phyloP scores from a whole-genome alignment of 352 stramenopile species.

The Phytopythium boreale region DNA sequence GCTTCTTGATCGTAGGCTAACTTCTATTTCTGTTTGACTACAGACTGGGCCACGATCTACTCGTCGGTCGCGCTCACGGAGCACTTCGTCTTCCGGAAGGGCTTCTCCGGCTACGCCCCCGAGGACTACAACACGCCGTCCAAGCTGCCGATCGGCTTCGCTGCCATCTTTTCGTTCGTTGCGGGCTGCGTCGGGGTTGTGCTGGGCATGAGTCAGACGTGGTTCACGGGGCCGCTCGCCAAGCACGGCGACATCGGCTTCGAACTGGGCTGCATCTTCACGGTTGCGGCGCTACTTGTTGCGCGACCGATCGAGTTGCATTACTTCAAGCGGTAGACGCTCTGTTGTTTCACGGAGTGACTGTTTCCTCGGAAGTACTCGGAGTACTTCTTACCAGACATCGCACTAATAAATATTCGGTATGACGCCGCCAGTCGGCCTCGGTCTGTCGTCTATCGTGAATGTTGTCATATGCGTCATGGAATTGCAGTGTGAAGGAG shows the following conservation, averaged over 20 bases:
- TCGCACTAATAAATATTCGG: too few relatives aligned
- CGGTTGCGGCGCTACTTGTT: too few relatives aligned
- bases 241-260: slow-evolving; percentile 26
- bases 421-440: too few relatives aligned
- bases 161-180: slow-evolving; percentile 35
- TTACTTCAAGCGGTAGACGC: slow-evolving; percentile 27
- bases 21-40: background rate
- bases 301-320: slow-evolving; percentile 27
- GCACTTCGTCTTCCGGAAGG: slow-evolving; percentile 33
- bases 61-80: slow-evolving; percentile 24
- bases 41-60: slow-evolving; percentile 34
- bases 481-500: too few relatives aligned
- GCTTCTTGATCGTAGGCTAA: too few relatives aligned
- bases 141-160: slow-evolving; percentile 32
- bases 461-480: too few relatives aligned
- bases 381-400: too few relatives aligned
- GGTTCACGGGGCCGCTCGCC: slow-evolving; percentile 26
- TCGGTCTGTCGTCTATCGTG: too few relatives aligned
- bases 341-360: too few relatives aligned
- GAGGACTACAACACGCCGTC: slow-evolving; percentile 30
- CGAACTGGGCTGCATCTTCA: slow-evolving; percentile 31
- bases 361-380: too few relatives aligned
- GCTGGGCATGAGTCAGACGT: slow-evolving; percentile 41
- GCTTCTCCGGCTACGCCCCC: slow-evolving; percentile 31
- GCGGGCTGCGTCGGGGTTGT: slow-evolving; percentile 20